phyloP scores from a whole-genome alignment of 2,329 filamentous ascomycete species.

The Dothideomycetes sp. region DNA sequence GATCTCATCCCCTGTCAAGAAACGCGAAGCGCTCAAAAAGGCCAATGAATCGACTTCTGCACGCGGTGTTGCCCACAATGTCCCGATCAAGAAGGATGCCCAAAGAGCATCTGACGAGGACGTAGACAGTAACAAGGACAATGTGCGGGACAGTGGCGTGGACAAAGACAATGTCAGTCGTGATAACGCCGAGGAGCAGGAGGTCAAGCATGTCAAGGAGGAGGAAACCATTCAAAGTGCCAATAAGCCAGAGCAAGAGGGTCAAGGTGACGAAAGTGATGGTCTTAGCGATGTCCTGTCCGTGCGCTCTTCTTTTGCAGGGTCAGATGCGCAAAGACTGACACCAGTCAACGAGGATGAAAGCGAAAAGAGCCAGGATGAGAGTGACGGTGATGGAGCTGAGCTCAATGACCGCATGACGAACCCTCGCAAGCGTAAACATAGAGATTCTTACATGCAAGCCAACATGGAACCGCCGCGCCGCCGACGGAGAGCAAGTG shows the following conservation, averaged over 20 bases:
- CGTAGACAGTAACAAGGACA: background rate
- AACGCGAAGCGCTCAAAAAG: slow-evolving; percentile 25
- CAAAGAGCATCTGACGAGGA: slow-evolving; percentile 13
- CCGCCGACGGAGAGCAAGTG: slow-evolving; percentile 7
- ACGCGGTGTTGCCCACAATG: slow-evolving; percentile 5
- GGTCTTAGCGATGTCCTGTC: slow-evolving; percentile 19
- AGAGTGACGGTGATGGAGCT: slow-evolving; percentile 5
- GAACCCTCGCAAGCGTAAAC: slow-evolving; percentile 26
- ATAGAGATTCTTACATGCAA: slow-evolving; percentile 22
- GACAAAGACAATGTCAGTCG: background rate
- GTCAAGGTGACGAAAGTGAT: slow-evolving; percentile 14
- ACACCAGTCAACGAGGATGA: too few relatives aligned
- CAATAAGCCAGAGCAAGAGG: background rate
- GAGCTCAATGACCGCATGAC: slow-evolving; percentile 13
- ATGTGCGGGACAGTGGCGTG: too few relatives aligned
- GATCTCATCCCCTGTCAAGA: slow-evolving; percentile 32
- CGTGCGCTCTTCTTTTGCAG: slow-evolving; percentile 13
- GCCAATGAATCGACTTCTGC: background rate
- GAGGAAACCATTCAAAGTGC: background rate
- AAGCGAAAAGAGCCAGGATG: slow-evolving; percentile 4
- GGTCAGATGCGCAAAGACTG: background rate
- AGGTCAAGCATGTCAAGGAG: slow-evolving; percentile 1
- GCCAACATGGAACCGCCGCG: slow-evolving; percentile 4
- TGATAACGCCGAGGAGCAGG: background rate
- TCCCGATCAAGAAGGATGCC: slow-evolving; percentile 26